Evolutionary conservation across 352 stramenopile species (phyloP).

Genomic region (Pythium apleroticum): DNA sequence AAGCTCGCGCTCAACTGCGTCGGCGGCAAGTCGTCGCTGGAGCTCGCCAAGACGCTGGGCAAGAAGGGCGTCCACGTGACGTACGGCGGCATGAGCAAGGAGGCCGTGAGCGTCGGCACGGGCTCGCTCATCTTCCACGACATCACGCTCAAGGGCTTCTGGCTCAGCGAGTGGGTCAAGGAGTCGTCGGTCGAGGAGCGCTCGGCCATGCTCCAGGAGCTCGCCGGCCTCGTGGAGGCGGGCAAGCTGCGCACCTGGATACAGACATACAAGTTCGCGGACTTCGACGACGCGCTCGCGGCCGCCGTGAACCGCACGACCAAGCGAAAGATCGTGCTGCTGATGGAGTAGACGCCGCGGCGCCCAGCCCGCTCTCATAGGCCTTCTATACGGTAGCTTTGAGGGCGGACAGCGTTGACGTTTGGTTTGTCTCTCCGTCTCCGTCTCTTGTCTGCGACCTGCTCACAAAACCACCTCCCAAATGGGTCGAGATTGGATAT

Average conservation of each 20-base stretch:
- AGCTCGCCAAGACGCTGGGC: conserved; percentile 65
- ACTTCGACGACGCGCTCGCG: conserved; percentile 78
- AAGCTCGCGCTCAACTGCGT: conserved; percentile 87
- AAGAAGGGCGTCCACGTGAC: conserved; percentile 82
- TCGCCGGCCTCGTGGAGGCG: conserved; percentile 60
- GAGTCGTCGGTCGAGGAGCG: conserved; percentile 61
- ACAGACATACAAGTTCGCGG: conserved; percentile 84
- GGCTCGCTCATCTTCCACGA: conserved; percentile 84
- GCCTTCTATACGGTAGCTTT: no score
- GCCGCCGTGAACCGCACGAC: conserved; percentile 75
- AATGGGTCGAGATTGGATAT: conserved; percentile 3
- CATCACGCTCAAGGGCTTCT: conserved; percentile 88
- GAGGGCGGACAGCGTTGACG: no score
- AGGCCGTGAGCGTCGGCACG: conserved; percentile 64
- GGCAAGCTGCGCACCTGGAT: conserved; percentile 84
- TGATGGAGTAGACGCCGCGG: conserved; percentile 88
- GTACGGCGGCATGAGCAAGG: conserved; percentile 81
- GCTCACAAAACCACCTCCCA: not conserved
- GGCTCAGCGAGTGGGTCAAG: conserved; percentile 84
- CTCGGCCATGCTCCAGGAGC: conserved; percentile 63
- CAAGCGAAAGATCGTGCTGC: conserved; percentile 82
- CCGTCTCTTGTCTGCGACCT: not conserved
- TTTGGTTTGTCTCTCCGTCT: not conserved
- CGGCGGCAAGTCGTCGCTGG: conserved; percentile 64
- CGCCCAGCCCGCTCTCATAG: no score